Percentiles rank a stretch among this genome's conserved stretches.
Conservation (phyloP, 257 asterid species). For the Leptodermis oblonga region DNA sequence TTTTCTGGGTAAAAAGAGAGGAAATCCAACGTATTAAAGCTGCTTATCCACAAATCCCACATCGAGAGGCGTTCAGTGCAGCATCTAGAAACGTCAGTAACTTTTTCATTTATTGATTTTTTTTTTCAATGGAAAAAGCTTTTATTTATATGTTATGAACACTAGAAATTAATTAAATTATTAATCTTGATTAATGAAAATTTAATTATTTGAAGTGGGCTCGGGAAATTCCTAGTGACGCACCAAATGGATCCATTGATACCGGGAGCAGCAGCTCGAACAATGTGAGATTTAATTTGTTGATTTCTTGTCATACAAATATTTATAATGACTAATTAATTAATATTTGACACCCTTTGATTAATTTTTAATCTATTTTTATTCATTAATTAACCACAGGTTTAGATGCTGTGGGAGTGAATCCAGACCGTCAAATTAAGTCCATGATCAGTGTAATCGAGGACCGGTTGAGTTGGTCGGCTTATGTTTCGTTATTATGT, state of each 20-base stretch:
- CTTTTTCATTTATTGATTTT: neutral
- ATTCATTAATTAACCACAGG: slow-evolving; percentile 1
- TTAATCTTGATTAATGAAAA: neutral
- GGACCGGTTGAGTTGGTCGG: neutral
- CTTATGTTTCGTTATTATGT: neutral
- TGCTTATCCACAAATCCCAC: slow-evolving; percentile 94
- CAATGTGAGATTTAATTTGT: slow-evolving; percentile 40
- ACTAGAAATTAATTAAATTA: too few relatives aligned
- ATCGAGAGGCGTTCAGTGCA: slow-evolving; percentile 95
- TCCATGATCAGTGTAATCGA: neutral
- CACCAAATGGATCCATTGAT: slow-evolving; percentile 46
- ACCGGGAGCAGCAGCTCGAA: slow-evolving; percentile 22
- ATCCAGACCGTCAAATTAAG: too few relatives aligned
- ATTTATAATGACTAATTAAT: too few relatives aligned
- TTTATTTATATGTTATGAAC: neutral
- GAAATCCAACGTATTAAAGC: slow-evolving; percentile 93
- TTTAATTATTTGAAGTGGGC: slow-evolving; percentile 65
- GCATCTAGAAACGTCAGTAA: slow-evolving; percentile 80
- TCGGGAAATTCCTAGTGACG: slow-evolving; percentile 64
- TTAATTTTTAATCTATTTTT: neutral
- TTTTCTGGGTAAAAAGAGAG: slow-evolving; percentile 42
- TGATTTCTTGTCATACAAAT: too few relatives aligned
- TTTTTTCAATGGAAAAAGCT: too few relatives aligned
- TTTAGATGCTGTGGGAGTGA: neutral
- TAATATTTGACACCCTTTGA: neutral